phyloP scores from a whole-genome alignment of 805 yeast genomes.

The Myxozyma mucilagina region DNA sequence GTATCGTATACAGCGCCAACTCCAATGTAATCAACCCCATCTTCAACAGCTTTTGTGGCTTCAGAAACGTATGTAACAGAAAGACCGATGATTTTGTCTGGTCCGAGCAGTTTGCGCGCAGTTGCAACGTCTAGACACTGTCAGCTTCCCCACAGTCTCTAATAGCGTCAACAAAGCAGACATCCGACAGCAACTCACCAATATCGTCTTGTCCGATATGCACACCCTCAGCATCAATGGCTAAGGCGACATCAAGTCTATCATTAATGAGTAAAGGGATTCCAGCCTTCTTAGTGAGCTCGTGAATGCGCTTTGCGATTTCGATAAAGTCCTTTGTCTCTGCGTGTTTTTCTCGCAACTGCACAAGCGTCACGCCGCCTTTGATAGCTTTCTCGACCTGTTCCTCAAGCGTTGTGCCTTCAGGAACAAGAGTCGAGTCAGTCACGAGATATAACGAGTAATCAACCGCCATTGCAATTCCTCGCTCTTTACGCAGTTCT shows the following conservation, averaged over 20 bases:
- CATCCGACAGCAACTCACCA: conserved; percentile 38
- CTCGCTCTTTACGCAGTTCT: background rate
- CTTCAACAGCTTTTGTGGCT: conserved; percentile 50
- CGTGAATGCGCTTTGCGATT: conserved; percentile 61
- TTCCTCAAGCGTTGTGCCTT: conserved; percentile 51
- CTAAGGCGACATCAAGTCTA: conserved; percentile 84
- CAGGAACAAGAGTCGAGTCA: conserved; percentile 72
- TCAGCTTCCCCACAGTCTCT: background rate
- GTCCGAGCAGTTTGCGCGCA: conserved; percentile 68
- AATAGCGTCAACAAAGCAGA: background rate
- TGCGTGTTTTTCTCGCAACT: conserved; percentile 74
- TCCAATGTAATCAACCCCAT: conserved; percentile 78
- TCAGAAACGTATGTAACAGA: conserved; percentile 65
- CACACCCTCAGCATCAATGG: conserved; percentile 85
- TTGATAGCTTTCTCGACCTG: conserved; percentile 63
- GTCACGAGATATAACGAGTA: conserved; percentile 77
- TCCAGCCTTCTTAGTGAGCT: conserved; percentile 55
- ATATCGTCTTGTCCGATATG: conserved; percentile 94
- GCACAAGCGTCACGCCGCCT: conserved; percentile 79
- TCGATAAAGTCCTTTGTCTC: conserved; percentile 68
- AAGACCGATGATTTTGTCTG: conserved; percentile 75
- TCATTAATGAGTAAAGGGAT: conserved; percentile 86
- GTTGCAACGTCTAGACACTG: conserved; percentile 42
- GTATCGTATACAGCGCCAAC: conserved; percentile 80
- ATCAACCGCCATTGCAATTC: conserved; percentile 43